Evolutionary conservation across 2,329 filamentous ascomycete genomes (phyloP).

Genomic region (Bipolaris zeicola): DNA sequence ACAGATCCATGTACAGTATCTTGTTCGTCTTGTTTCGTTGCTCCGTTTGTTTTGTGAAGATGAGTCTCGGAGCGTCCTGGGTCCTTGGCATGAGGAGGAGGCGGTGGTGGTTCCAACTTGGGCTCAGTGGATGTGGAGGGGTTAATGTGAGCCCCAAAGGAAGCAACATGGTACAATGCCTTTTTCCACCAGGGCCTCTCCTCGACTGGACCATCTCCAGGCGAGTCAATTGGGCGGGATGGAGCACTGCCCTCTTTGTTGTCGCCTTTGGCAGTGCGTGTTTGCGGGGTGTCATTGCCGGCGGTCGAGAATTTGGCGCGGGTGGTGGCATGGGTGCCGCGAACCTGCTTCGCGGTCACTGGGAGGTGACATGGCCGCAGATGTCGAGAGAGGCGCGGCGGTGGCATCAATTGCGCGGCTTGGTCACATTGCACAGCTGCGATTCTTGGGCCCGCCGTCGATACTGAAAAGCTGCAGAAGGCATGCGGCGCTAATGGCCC

Average conservation of each 20-base stretch:
- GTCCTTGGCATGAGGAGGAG: background rate
- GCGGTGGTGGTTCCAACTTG: background rate
- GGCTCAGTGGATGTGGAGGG: slow-evolving; percentile 1
- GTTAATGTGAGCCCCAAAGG: background rate
- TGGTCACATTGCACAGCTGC: slow-evolving; percentile 41
- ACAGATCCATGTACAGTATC: background rate
- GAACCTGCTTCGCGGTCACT: slow-evolving; percentile 48
- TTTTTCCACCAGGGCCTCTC: slow-evolving; percentile 12
- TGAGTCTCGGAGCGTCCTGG: background rate
- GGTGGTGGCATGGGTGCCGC: slow-evolving; percentile 32
- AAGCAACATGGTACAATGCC: background rate
- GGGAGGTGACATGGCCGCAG: slow-evolving; percentile 51
- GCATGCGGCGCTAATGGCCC: slow-evolving; percentile 13
- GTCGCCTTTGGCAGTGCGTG: slow-evolving; percentile 5
- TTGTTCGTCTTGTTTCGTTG: background rate
- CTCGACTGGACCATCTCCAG: background rate
- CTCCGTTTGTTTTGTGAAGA: background rate
- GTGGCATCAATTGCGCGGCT: slow-evolving; percentile 52
- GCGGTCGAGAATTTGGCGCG: slow-evolving; percentile 18
- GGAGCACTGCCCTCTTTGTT: background rate
- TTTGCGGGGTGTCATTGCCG: slow-evolving; percentile 17
- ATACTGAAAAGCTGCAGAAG: slow-evolving; percentile 26
- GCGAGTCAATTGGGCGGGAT: background rate
- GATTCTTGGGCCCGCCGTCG: slow-evolving; percentile 10
- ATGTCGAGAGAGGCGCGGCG: slow-evolving; percentile 50